These are phyloP conservation scores for Pseudocercospora pini-densiflorae DNA, from an alignment of 2,329 filamentous ascomycete species.

Conservation along the genomic window DNA sequence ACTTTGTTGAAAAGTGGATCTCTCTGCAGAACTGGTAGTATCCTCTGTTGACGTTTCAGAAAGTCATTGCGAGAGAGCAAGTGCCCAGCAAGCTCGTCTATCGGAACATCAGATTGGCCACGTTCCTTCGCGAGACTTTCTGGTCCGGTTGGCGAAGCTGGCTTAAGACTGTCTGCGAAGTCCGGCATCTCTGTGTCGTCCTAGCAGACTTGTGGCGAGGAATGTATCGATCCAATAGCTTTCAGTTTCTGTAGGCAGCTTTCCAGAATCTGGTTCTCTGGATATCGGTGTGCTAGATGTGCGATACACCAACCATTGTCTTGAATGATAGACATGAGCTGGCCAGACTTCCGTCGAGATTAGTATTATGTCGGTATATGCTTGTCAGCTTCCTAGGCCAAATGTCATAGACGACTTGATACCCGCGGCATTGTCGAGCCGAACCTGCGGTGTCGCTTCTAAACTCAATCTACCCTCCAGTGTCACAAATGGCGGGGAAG, in stretches of 20 bases:
- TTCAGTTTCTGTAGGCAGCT: not conserved
- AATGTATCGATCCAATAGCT: not conserved
- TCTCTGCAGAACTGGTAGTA: constrained; percentile 50
- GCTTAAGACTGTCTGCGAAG: constrained; percentile 56
- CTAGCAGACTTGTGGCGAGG: not conserved
- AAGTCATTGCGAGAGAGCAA: constrained; percentile 55
- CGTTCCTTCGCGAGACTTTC: constrained; percentile 53
- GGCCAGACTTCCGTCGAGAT: not conserved
- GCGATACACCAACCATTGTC: not conserved
- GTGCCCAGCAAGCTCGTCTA: constrained; percentile 52
- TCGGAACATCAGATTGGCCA: constrained; percentile 48
- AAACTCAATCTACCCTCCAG: constrained; percentile 14
- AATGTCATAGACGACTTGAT: constrained; percentile 13
- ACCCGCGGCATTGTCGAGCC: constrained; percentile 14
- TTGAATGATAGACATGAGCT: too few species aligned
- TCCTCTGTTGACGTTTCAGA: constrained; percentile 52
- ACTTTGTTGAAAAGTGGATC: constrained; percentile 57
- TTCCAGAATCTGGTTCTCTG: not conserved
- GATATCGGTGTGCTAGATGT: not conserved
- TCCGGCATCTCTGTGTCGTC: constrained; percentile 46
- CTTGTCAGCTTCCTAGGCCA: constrained; percentile 3
- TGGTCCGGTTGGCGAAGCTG: constrained; percentile 50
- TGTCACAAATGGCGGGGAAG: constrained; percentile 4
- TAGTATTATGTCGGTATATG: not conserved
- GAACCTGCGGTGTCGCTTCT: constrained; percentile 6